These are phyloP conservation scores for Nannizziopsis barbatae DNA, from an alignment of 2,329 filamentous ascomycete species.

Conservation along the genomic window DNA sequence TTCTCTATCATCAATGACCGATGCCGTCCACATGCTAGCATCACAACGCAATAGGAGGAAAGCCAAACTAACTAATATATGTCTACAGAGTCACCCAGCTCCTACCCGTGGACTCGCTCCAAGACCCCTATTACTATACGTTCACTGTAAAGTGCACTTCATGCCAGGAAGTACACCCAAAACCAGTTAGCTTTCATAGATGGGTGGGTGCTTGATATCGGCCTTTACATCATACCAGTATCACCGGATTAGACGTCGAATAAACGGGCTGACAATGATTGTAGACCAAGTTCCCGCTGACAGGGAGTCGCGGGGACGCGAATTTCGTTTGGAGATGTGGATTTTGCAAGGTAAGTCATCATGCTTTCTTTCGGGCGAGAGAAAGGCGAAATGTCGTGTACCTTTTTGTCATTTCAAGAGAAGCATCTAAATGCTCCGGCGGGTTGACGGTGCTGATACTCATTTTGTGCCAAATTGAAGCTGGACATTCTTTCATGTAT, in stretches of 20 bases:
- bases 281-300: conserved; percentile 81
- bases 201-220: conserved; percentile 50
- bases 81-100: conserved; percentile 70
- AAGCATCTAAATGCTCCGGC: too few relatives aligned
- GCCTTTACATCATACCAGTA: too few relatives aligned
- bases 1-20: not conserved
- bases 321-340: conserved; percentile 99
- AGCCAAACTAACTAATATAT: not conserved
- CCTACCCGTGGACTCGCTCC: conserved; percentile 68
- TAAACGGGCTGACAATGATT: conserved; percentile 3
- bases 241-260: not conserved
- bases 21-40: not conserved
- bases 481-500: not conserved
- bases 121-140: conserved; percentile 85
- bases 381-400: too few relatives aligned
- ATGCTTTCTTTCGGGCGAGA: not conserved
- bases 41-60: not conserved
- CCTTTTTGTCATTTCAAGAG: too few relatives aligned
- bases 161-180: conserved; percentile 80
- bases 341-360: conserved; percentile 71
- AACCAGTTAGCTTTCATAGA: conserved; percentile 73
- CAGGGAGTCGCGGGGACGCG: conserved; percentile 84
- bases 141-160: conserved; percentile 99
- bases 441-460: too few relatives aligned
- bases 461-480: too few relatives aligned